Evolutionary conservation across 371 early-diverging fungal species (phyloP).

Genomic region (Dinochytrium kinnereticum): DNA sequence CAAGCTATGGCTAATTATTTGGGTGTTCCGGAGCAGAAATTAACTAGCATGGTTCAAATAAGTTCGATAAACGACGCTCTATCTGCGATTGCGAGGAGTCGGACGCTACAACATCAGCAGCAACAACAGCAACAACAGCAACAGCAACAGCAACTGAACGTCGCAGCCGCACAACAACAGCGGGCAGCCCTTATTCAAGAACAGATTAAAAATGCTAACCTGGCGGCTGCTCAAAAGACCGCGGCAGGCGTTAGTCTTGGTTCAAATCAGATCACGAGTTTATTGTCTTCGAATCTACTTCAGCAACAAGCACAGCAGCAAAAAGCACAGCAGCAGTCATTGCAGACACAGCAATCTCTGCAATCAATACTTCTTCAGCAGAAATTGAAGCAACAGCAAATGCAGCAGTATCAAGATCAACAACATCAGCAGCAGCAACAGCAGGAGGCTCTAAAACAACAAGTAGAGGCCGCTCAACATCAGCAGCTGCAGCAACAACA

Average conservation of each 20-base stretch:
- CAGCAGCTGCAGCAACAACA: constrained; percentile 14
- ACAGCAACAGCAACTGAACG: background rate
- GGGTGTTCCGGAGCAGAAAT: background rate
- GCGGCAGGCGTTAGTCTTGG: background rate
- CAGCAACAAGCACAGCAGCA: background rate
- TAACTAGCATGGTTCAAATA: background rate
- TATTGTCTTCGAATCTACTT: background rate
- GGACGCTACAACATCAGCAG: background rate
- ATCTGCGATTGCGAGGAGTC: too few relatives aligned
- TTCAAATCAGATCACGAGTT: background rate
- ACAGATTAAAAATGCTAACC: background rate
- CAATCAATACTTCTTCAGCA: background rate
- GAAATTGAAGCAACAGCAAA: constrained; percentile 4
- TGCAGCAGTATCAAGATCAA: background rate
- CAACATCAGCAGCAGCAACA: constrained; percentile 9
- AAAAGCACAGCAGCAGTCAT: background rate
- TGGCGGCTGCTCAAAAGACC: background rate
- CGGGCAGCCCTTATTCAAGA: background rate
- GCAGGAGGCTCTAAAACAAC: background rate
- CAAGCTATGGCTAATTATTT: background rate
- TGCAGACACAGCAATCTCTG: background rate
- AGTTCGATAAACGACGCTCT: background rate
- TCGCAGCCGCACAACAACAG: background rate
- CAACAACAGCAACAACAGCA: background rate
- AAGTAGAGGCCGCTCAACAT: background rate